Percentiles rank a stretch among this genome's conserved stretches.
phyloP scores from a whole-genome alignment of 768 basidiomycete species.

The Trametes meyenii region DNA sequence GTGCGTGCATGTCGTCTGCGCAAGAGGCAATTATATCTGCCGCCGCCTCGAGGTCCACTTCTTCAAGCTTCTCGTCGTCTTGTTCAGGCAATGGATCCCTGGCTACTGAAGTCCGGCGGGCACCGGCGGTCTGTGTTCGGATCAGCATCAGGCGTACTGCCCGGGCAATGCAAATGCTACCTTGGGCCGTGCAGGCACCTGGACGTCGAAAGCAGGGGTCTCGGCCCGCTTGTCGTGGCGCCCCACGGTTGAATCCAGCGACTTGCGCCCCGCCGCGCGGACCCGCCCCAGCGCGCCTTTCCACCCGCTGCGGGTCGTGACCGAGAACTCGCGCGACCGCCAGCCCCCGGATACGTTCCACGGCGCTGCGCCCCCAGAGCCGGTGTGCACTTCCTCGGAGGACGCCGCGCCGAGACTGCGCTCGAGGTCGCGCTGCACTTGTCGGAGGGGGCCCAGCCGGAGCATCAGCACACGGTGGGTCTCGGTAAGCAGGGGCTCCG shows the following conservation, averaged over 20 bases:
- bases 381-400: conserved; percentile 38
- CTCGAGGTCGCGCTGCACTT: conserved; percentile 63
- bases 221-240: conserved; percentile 14
- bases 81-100: not conserved
- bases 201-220: conserved; percentile 2
- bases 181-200: not conserved
- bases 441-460: conserved; percentile 56
- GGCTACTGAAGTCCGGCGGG: not conserved
- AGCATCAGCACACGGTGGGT: conserved; percentile 58
- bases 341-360: conserved; percentile 14
- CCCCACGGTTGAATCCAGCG: conserved; percentile 13
- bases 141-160: not conserved
- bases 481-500: conserved; percentile 47
- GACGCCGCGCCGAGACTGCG: conserved; percentile 58
- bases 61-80: conserved; percentile 6
- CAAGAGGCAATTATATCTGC: conserved; percentile 60
- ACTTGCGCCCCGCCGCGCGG: conserved; percentile 12
- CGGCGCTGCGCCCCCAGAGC: conserved; percentile 16
- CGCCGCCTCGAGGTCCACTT: conserved; percentile 49
- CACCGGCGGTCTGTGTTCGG: not conserved
- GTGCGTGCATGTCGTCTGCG: conserved; percentile 61
- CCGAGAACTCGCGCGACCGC: conserved; percentile 30
- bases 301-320: conserved; percentile 33
- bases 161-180: not conserved
- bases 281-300: conserved; percentile 29